phyloP scores from a whole-genome alignment of 1,139 yeast genomes.

The Taphrina betulina region DNA sequence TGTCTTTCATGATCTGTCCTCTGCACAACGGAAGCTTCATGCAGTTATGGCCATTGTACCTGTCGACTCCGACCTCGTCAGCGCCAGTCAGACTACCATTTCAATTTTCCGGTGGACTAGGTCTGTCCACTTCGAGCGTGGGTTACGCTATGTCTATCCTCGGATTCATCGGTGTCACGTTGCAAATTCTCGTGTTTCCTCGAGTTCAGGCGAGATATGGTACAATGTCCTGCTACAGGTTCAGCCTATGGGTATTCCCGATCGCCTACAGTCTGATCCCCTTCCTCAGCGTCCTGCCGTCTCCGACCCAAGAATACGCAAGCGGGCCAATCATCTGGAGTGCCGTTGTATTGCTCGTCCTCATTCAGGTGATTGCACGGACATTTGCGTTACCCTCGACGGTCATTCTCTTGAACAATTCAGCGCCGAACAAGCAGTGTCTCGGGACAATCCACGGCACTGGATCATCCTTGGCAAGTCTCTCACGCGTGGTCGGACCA shows the following conservation, averaged over 20 bases:
- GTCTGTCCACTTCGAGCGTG: slow-evolving; percentile 17
- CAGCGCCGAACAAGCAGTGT: slow-evolving; percentile 41
- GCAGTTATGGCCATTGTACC: slow-evolving; percentile 16
- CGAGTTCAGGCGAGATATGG: slow-evolving; percentile 9
- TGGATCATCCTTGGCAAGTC: slow-evolving; percentile 49
- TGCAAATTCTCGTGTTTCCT: slow-evolving; percentile 21
- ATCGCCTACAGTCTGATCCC: slow-evolving; percentile 1
- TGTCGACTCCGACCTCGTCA: slow-evolving; percentile 3
- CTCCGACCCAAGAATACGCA: neutral
- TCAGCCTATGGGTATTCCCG: slow-evolving; percentile 13
- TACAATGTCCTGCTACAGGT: slow-evolving; percentile 14
- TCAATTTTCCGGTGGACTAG: slow-evolving; percentile 27
- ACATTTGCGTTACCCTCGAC: slow-evolving; percentile 41
- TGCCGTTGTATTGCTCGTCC: slow-evolving; percentile 6
- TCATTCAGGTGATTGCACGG: slow-evolving; percentile 6
- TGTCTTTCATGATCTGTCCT: slow-evolving; percentile 8
- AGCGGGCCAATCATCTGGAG: slow-evolving; percentile 3
- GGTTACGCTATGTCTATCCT: slow-evolving; percentile 20
- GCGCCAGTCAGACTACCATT: slow-evolving; percentile 4
- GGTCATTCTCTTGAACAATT: slow-evolving; percentile 42
- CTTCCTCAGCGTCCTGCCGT: slow-evolving; percentile 17
- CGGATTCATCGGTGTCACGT: slow-evolving; percentile 11
- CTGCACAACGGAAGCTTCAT: slow-evolving; percentile 14
- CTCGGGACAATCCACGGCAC: slow-evolving; percentile 45
- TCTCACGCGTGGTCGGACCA: slow-evolving; percentile 62